phyloP scores from a whole-genome alignment of 805 yeast genomes.

The Lipomyces sp. region DNA sequence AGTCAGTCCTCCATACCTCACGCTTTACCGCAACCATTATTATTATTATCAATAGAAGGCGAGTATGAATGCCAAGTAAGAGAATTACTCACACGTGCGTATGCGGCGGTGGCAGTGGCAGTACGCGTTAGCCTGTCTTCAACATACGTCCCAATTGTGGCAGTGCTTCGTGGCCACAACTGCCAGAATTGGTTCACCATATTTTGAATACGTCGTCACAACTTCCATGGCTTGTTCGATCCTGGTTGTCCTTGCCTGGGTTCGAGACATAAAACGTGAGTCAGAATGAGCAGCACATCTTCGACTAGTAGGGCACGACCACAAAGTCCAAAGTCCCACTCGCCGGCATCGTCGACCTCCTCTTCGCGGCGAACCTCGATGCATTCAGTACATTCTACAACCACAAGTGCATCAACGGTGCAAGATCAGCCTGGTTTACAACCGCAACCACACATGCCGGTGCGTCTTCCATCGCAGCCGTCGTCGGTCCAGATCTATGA shows the following conservation, averaged over 20 bases:
- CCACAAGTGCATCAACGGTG: conserved; percentile 24
- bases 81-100: neutral
- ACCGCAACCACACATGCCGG: conserved; percentile 19
- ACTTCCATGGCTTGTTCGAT: neutral
- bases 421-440: conserved; percentile 10
- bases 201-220: neutral
- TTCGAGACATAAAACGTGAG: neutral
- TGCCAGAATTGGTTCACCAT: neutral
- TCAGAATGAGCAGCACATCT: neutral
- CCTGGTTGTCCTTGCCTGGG: neutral
- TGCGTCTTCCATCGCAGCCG: conserved; percentile 32
- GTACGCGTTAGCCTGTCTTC: neutral
- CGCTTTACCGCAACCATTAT: no score
- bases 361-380: conserved; percentile 31
- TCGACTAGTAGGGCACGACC: neutral
- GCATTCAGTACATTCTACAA: conserved; percentile 20
- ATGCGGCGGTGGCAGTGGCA: conserved; percentile 3
- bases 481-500: conserved; percentile 43
- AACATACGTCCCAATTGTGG: neutral
- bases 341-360: conserved; percentile 24
- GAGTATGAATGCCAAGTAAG: no score
- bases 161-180: neutral
- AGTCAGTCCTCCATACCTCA: no score
- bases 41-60: no score
- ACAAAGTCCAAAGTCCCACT: conserved; percentile 15